A percentile compares a stretch with the other conserved stretches of the same genome.
phyloP scores from a whole-genome alignment of 306 rosid genomes.

The Trifolium pratense region DNA sequence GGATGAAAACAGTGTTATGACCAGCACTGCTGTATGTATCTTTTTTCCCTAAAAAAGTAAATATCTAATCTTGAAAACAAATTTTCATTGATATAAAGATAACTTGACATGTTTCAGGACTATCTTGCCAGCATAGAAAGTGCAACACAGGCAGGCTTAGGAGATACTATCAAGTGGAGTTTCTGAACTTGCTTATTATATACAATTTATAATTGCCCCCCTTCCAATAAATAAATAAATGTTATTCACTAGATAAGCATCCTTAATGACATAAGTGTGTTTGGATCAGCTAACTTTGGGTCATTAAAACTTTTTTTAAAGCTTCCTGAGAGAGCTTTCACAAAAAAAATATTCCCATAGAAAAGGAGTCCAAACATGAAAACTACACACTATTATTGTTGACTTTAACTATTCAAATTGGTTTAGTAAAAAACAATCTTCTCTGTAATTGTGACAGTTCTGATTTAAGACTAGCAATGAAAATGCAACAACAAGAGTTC shows the following conservation, averaged over 20 bases:
- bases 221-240: not conserved
- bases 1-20: conserved; percentile 80
- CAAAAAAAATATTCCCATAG: not conserved
- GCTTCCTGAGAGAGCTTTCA: not conserved
- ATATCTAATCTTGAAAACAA: conserved; percentile 18
- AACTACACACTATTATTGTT: conserved; percentile 14
- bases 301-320: too few relatives aligned
- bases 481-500: conserved; percentile 97
- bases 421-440: conserved; percentile 28
- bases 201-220: not conserved
- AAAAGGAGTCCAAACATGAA: not conserved
- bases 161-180: conserved; percentile 72
- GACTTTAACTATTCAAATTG: conserved; percentile 10
- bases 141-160: conserved; percentile 66
- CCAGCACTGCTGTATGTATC: conserved; percentile 86
- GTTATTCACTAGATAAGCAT: conserved; percentile 3
- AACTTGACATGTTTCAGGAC: conserved; percentile 66
- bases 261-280: not conserved
- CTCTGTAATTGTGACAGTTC: conserved; percentile 61
- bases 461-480: conserved; percentile 93
- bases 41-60: not conserved
- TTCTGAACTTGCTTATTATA: conserved; percentile 43
- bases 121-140: conserved; percentile 88
- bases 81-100: conserved; percentile 39
- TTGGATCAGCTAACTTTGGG: not conserved